Evolutionary conservation across 441 rosid species (phyloP), one percentile per base, ranked within the genome.

Genomic region (Corymbia calophylla): DNA sequence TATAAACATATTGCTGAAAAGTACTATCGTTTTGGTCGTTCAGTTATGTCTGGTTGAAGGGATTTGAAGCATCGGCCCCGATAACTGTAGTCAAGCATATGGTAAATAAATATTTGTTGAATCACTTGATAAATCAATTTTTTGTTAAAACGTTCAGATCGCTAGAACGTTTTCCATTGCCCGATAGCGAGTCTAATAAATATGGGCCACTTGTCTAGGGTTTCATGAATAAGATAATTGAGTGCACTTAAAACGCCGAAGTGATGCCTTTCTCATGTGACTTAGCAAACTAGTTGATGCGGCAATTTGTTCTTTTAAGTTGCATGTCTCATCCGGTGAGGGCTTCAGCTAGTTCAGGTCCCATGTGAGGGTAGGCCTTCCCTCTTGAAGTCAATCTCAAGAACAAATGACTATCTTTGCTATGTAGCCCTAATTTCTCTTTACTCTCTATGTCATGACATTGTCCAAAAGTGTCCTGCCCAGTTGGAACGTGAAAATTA

Each of bases 151-250:
- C 7, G 23, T 58, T 58, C 64, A 2, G n/a, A 23, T 58, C 1
- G n/a, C 64, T 6, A 25, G 64, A 58, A 58, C 64, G 29, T 23
- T 58, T 58, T 0, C 15, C 3, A 25, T 11, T 25, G 64, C 68
- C 16, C 14, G 8, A 56, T 56, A 11, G 0, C 0, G 3, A 56
- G 5, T 12, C 31, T 11, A 0, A 60, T 60, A 60, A 27, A 9
- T 56, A 23, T 56, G 62, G 62, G 13, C 62, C 62, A 27, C 32
- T 60, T 60, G 68, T 29, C 68, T 60, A 39, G 68, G 68, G 32
- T 27, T 60, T 60, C 32, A 12, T 60, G 32, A 27, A 60, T 27
- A 29, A 3, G 68, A 60, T 60, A 60, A 62, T 29, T 62, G 32
- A 29, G 14, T 29, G 32, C 70, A 29, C 32, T 29, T 29, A 3